Conservation (phyloP, 179 eudicot species). For the Nepenthes alata region DNA sequence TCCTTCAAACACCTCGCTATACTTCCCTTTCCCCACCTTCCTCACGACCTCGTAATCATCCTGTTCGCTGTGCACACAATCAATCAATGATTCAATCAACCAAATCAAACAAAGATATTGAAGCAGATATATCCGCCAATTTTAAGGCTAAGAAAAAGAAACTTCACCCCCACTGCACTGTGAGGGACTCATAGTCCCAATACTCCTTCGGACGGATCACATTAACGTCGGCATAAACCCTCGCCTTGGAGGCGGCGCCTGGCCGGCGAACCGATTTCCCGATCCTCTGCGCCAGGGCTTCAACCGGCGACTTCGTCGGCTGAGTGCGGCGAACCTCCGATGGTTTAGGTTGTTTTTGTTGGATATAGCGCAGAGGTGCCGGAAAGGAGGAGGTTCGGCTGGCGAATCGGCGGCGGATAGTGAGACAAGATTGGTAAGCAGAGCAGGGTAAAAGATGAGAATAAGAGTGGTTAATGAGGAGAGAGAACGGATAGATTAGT, state of each 20-base stretch:
- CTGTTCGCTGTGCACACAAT: conserved; percentile 41
- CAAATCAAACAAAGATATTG: not conserved
- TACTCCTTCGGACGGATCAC: conserved; percentile 68
- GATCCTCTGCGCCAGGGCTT: conserved; percentile 86
- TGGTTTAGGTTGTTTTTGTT: conserved; percentile 1
- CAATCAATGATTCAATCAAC: not conserved
- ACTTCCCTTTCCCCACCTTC: conserved; percentile 78
- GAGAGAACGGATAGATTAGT: conserved; percentile 4
- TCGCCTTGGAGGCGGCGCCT: conserved; percentile 75
- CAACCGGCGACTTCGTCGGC: conserved; percentile 14
- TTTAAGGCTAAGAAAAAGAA: not conserved
- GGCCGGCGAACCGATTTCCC: conserved; percentile 77
- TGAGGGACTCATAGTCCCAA: conserved; percentile 73
- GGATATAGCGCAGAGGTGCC: conserved; percentile 6
- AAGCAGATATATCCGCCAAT: not conserved
- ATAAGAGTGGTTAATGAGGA: conserved; percentile 10
- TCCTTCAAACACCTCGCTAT: conserved; percentile 76
- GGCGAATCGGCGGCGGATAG: conserved; percentile 15
- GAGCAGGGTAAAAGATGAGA: not conserved
- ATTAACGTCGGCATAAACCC: conserved; percentile 71
- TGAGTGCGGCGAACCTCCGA: conserved; percentile 8
- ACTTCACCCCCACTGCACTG: conserved; percentile 76
- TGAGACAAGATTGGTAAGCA: not conserved
- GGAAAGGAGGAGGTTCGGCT: conserved; percentile 11
- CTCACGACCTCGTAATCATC: conserved; percentile 78